These are phyloP conservation scores for Polyporus tsugae DNA, from an alignment of 1,284 basidiomycete genomes.

Conservation along the genomic window DNA sequence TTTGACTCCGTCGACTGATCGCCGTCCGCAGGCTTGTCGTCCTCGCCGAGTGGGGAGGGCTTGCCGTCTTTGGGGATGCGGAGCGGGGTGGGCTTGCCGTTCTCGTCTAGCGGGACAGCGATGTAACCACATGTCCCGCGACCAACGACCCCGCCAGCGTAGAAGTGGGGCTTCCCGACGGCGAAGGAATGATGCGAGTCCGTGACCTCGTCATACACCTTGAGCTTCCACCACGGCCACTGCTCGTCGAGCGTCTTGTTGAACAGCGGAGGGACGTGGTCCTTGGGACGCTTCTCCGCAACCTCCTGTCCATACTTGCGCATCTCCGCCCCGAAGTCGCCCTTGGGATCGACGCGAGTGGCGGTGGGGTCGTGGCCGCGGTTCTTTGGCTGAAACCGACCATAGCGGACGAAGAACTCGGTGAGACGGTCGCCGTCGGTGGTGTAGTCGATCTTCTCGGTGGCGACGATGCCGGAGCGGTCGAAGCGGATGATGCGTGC, in stretches of 20 bases:
- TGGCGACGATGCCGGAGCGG: conserved; percentile 17
- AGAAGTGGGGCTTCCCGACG: conserved; percentile 22
- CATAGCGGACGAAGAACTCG: conserved; percentile 14
- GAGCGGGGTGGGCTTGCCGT: background rate
- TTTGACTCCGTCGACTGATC: background rate
- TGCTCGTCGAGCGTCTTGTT: conserved; percentile 2
- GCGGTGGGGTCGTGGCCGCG: conserved; percentile 26
- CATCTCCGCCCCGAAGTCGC: background rate
- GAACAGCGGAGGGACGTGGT: conserved; percentile 10
- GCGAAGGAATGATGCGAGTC: background rate
- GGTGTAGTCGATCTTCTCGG: conserved; percentile 25
- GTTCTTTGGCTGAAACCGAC: background rate
- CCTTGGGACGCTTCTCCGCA: background rate
- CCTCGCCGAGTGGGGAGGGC: background rate
- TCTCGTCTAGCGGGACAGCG: background rate
- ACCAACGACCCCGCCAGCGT: conserved; percentile 10
- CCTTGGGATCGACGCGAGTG: background rate
- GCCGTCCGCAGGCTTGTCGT: background rate
- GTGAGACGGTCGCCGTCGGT: background rate
- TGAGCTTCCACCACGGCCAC: conserved; percentile 24
- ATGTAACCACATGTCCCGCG: conserved; percentile 28
- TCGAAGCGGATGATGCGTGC: conserved; percentile 26
- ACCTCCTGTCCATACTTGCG: background rate
- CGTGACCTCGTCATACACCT: conserved; percentile 5
- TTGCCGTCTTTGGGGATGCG: background rate